phyloP scores from a whole-genome alignment of 495 filamentous ascomycete genomes.

The Neurospora africana region DNA sequence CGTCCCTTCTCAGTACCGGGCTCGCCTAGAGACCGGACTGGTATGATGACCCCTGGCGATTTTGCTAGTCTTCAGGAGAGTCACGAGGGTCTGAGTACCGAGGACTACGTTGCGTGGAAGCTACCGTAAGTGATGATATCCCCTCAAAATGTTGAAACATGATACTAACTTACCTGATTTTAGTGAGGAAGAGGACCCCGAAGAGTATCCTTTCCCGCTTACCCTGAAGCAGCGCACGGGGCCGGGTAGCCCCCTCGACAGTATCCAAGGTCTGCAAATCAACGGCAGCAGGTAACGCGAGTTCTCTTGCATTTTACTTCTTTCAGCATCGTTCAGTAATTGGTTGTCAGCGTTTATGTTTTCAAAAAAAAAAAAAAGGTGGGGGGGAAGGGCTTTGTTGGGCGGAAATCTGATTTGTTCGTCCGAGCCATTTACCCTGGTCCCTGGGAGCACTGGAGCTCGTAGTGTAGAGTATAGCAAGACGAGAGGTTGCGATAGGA shows the following conservation, averaged over 20 bases:
- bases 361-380: background rate
- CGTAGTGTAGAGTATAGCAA: background rate
- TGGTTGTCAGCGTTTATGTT: background rate
- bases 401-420: background rate
- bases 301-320: background rate
- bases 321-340: background rate
- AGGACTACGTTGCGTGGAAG: constrained; percentile 97
- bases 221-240: constrained; percentile 52
- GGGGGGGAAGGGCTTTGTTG: background rate
- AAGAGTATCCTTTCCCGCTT: constrained; percentile 87
- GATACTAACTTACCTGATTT: constrained; percentile 8
- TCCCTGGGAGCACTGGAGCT: background rate
- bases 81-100: constrained; percentile 82
- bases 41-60: constrained; percentile 98
- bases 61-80: constrained; percentile 95
- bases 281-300: constrained; percentile 25
- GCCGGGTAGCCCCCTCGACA: constrained; percentile 27
- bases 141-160: constrained; percentile 1
- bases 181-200: constrained; percentile 90
- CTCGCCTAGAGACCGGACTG: constrained; percentile 77
- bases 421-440: background rate
- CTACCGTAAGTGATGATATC: constrained; percentile 67
- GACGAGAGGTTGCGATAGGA: background rate
- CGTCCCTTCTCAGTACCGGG: constrained; percentile 89
- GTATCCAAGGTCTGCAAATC: constrained; percentile 14